Percentiles rank a stretch among this genome's conserved stretches.
Conservation (phyloP, 306 rosid genomes). For the Luffa aegyptiaca region DNA sequence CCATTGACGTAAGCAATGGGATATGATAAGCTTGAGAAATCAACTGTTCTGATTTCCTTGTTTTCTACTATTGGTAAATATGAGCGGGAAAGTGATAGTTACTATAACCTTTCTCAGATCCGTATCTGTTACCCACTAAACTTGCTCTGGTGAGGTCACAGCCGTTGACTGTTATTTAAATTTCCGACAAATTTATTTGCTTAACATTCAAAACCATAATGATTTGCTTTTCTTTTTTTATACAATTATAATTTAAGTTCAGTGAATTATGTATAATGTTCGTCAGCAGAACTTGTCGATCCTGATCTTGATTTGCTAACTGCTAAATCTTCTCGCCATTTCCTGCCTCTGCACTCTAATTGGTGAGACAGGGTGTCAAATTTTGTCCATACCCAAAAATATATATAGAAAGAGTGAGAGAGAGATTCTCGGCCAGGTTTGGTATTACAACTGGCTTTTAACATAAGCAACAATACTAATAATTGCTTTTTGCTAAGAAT, state of each 20-base stretch:
- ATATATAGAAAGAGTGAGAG: background rate
- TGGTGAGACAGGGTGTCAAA: background rate
- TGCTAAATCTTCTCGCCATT: background rate
- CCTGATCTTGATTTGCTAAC: background rate
- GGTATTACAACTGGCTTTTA: background rate
- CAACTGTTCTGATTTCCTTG: background rate
- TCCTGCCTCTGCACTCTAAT: slow-evolving; percentile 6
- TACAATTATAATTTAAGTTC: background rate
- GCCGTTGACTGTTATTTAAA: background rate
- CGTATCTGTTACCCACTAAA: background rate
- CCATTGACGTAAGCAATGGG: background rate
- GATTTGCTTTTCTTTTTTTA: background rate
- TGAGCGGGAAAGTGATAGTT: background rate
- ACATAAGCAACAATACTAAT: background rate
- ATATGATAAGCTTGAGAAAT: background rate
- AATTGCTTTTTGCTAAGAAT: background rate
- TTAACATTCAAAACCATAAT: background rate
- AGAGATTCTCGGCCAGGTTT: background rate
- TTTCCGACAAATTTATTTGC: background rate
- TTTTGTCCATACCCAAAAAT: background rate
- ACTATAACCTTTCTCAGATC: background rate
- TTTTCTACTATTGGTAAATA: background rate
- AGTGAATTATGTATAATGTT: background rate
- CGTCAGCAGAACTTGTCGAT: background rate
- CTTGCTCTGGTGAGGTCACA: background rate